A percentile compares a stretch with the other conserved stretches of the same genome.
Conservation (phyloP, 768 basidiomycete species). For the Pleurotus cornucopiae region DNA sequence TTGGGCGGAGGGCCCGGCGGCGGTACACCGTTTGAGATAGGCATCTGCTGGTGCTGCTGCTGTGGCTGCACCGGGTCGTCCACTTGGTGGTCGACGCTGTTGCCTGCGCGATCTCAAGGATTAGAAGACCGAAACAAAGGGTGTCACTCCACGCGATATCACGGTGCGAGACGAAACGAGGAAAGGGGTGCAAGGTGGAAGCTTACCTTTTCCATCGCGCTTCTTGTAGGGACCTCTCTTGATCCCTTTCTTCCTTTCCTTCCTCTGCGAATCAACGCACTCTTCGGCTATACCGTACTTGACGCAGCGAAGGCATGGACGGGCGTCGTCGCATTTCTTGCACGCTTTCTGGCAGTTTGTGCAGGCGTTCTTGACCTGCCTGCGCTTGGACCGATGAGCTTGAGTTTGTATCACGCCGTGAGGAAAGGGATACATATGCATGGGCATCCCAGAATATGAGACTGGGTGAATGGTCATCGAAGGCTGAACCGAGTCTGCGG, state of each 20-base stretch:
- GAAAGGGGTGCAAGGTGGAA: constrained; percentile 23
- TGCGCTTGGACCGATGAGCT: constrained; percentile 67
- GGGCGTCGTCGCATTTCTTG: constrained; percentile 89
- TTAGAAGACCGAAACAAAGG: constrained; percentile 28
- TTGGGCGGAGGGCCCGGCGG: constrained; percentile 23
- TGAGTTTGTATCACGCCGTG: constrained; percentile 39
- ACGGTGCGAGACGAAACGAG: constrained; percentile 27
- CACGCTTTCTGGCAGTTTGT: constrained; percentile 89
- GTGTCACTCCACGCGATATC: constrained; percentile 19
- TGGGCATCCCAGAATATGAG: constrained; percentile 48
- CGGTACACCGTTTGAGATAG: constrained; percentile 35
- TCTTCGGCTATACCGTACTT: constrained; percentile 86
- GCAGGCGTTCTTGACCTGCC: constrained; percentile 89
- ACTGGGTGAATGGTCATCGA: constrained; percentile 41
- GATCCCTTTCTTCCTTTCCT: constrained; percentile 86
- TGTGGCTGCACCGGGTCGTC: constrained; percentile 29
- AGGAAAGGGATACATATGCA: constrained; percentile 72
- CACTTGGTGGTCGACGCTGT: constrained; percentile 37
- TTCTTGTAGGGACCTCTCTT: constrained; percentile 93
- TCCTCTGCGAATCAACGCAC: constrained; percentile 87
- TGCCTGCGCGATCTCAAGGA: constrained; percentile 57
- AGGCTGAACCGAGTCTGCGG: constrained; percentile 29
- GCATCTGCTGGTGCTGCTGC: constrained; percentile 20
- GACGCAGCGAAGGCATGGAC: constrained; percentile 90
- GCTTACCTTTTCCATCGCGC: constrained; percentile 86